Conservation (phyloP, 495 filamentous ascomycete species). For the Neurospora tetraspora region DNA sequence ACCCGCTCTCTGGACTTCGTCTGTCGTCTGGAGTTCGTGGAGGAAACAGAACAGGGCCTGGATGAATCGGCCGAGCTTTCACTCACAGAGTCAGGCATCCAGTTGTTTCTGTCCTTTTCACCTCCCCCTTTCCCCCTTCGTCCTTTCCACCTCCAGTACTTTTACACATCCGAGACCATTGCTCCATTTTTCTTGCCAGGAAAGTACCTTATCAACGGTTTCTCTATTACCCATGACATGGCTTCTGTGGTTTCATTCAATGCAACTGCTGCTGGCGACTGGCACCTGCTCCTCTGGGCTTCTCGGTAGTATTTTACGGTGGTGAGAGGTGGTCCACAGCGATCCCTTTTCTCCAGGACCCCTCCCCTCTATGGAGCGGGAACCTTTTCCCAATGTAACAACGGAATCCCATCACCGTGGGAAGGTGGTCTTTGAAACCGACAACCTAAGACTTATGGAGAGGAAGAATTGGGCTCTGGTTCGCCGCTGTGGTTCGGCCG, state of each 20-base stretch:
- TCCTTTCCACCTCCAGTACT: not conserved
- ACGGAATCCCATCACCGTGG: not conserved
- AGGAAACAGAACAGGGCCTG: not conserved
- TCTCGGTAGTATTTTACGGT: not conserved
- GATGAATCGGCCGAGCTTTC: not conserved
- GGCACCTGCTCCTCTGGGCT: not conserved
- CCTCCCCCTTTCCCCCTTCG: not conserved
- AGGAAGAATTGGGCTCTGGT: not conserved
- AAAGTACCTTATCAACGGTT: not conserved
- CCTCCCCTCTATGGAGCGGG: not conserved
- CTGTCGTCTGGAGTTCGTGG: not conserved
- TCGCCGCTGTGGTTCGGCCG: not conserved
- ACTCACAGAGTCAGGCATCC: not conserved
- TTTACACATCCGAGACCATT: not conserved
- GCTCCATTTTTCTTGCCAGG: not conserved
- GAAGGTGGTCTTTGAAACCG: not conserved
- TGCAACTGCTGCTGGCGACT: not conserved
- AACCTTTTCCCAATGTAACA: not conserved
- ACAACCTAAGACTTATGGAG: not conserved
- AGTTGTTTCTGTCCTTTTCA: not conserved
- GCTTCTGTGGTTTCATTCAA: not conserved
- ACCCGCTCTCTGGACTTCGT: not conserved
- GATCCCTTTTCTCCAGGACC: not conserved
- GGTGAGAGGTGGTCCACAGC: not conserved
- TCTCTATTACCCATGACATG: not conserved